A percentile compares a stretch with the other conserved stretches of the same genome.
These are phyloP conservation scores for Solanum peruvianum DNA, from an alignment of 257 asterid species.

Conservation along the genomic window DNA sequence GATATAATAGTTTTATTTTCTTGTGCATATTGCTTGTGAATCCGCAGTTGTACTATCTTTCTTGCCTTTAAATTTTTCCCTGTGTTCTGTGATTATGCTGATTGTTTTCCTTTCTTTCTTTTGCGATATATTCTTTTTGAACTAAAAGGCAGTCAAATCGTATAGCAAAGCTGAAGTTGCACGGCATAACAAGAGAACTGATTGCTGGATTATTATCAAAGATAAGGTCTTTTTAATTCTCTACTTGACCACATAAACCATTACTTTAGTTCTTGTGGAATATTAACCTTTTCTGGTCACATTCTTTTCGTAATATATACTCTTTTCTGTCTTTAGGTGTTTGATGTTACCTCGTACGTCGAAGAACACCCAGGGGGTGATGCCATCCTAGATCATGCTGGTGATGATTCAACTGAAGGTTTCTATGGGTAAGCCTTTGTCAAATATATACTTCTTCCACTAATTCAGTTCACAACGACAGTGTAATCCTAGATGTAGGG, in stretches of 20 bases:
- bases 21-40: not conserved
- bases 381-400: slow-evolving; percentile 83
- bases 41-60: not conserved
- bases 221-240: slow-evolving; percentile 44
- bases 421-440: slow-evolving; percentile 52
- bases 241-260: not conserved
- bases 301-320: not conserved
- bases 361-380: slow-evolving; percentile 99
- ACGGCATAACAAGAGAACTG: slow-evolving; percentile 69
- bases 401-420: slow-evolving; percentile 89
- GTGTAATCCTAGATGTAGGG: not conserved
- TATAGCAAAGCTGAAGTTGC: slow-evolving; percentile 67
- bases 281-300: not conserved
- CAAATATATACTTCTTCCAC: not conserved
- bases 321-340: slow-evolving; percentile 38
- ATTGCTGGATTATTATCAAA: slow-evolving; percentile 96
- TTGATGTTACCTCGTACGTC: slow-evolving; percentile 82
- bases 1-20: not conserved
- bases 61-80: not conserved
- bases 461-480: not conserved
- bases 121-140: not conserved
- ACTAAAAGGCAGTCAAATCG: slow-evolving; percentile 32
- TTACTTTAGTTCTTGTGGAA: not conserved
- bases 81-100: not conserved
- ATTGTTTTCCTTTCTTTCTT: not conserved